Evolutionary conservation across 106 monocot species (phyloP).

Genomic region (Dendrobium huoshanense): DNA sequence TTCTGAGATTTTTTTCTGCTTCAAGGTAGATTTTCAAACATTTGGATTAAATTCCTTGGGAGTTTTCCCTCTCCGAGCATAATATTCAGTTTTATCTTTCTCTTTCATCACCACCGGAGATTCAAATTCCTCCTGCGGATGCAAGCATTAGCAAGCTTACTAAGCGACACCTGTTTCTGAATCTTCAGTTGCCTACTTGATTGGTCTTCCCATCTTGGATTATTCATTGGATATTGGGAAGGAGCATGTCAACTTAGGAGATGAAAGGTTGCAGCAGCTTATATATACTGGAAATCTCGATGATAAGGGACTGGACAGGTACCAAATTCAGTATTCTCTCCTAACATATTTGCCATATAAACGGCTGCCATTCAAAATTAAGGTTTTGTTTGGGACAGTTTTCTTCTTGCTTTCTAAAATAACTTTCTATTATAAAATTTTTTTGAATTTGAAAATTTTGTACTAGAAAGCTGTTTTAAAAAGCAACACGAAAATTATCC

Average conservation of each 20-base stretch:
- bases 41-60: no score
- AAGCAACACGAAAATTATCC: no score
- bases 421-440: no score
- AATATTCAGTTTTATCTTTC: no score
- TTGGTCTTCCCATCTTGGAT: slow-evolving; percentile 84
- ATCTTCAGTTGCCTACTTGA: slow-evolving; percentile 77
- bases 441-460: no score
- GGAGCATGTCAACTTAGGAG: slow-evolving; percentile 91
- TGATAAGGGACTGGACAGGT: slow-evolving; percentile 85
- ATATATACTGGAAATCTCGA: slow-evolving; percentile 95
- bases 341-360: not conserved
- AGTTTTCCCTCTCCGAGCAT: no score
- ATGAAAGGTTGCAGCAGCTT: slow-evolving; percentile 67
- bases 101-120: not conserved
- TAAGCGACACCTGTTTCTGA: not conserved
- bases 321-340: not conserved
- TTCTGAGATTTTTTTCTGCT: no score
- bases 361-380: not conserved
- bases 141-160: not conserved
- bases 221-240: slow-evolving; percentile 96
- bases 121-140: not conserved
- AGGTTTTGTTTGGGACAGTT: not conserved
- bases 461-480: no score
- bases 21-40: no score
- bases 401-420: no score